Evolutionary conservation across 148 eudicot species (phyloP).

Genomic region (Simmondsia chinensis): DNA sequence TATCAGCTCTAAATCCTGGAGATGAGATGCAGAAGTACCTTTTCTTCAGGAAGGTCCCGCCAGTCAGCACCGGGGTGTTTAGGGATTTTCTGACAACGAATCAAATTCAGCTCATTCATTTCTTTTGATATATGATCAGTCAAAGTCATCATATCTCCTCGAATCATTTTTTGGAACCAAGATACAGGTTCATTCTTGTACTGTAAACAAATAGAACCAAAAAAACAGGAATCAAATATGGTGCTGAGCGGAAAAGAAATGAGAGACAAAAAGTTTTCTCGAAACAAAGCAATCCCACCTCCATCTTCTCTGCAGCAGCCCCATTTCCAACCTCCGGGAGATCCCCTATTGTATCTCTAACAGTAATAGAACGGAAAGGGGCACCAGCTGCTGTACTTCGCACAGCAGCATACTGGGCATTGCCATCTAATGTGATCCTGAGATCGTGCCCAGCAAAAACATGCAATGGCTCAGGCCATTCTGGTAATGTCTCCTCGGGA

Average conservation of each 20-base stretch:
- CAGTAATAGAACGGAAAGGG: conserved; percentile 88
- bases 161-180: conserved; percentile 90
- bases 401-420: conserved; percentile 69
- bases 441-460: conserved; percentile 88
- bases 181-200: conserved; percentile 68
- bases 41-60: conserved; percentile 96
- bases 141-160: conserved; percentile 38
- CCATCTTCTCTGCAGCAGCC: conserved; percentile 48
- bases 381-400: conserved; percentile 83
- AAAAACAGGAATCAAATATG: not conserved
- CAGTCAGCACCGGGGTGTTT: conserved; percentile 91
- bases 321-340: conserved; percentile 86
- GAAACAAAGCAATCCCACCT: conserved; percentile 36
- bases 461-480: conserved; percentile 99
- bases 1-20: no score
- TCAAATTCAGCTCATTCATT: conserved; percentile 84
- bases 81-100: conserved; percentile 84
- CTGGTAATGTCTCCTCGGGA: conserved; percentile 82
- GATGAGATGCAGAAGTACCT: conserved; percentile 32
- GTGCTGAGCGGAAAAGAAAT: not conserved
- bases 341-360: conserved; percentile 96
- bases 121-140: conserved; percentile 87
- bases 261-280: not conserved
- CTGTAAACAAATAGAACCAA: conserved; percentile 25
- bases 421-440: conserved; percentile 38